Percentiles rank a stretch among this genome's conserved stretches.
These are phyloP conservation scores for Colletotrichum gigasporum DNA, from an alignment of 2,329 filamentous ascomycete species.

Conservation along the genomic window DNA sequence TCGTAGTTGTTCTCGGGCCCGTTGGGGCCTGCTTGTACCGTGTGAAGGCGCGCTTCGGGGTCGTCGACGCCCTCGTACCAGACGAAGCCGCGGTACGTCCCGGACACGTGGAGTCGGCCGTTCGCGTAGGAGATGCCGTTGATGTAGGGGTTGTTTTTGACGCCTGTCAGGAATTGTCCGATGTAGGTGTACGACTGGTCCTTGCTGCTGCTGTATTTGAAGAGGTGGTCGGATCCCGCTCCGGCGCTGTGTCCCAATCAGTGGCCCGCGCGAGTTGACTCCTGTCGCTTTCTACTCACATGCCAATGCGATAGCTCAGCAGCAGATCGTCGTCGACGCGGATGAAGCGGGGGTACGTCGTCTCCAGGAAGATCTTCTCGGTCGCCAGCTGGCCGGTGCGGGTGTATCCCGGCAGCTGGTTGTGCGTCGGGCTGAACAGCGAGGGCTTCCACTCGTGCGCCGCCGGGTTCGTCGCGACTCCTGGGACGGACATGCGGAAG, in stretches of 20 bases:
- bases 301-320: constrained; percentile 26
- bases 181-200: constrained; percentile 13
- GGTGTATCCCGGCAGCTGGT: constrained; percentile 22
- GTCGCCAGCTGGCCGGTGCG: constrained; percentile 18
- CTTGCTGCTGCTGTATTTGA: constrained; percentile 16
- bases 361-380: constrained; percentile 28
- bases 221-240: constrained; percentile 25
- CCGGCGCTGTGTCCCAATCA: constrained; percentile 14
- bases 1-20: constrained; percentile 28
- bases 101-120: constrained; percentile 25
- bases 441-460: constrained; percentile 11
- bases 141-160: constrained; percentile 26
- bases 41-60: constrained; percentile 18
- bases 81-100: constrained; percentile 28
- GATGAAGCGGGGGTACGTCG: constrained; percentile 18
- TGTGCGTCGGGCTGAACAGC: constrained; percentile 27
- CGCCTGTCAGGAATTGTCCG: constrained; percentile 28
- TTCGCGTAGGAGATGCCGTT: constrained; percentile 27
- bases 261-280: too few relatives aligned
- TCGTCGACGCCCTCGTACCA: constrained; percentile 30
- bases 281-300: neutral
- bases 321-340: constrained; percentile 19
- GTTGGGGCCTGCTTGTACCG: constrained; percentile 24
- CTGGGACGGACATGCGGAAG: constrained; percentile 21
- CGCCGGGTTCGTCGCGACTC: constrained; percentile 13